Base-by-base conservation (phyloP, 345 rosid species). In the Eutrema heterophyllum region DNA sequence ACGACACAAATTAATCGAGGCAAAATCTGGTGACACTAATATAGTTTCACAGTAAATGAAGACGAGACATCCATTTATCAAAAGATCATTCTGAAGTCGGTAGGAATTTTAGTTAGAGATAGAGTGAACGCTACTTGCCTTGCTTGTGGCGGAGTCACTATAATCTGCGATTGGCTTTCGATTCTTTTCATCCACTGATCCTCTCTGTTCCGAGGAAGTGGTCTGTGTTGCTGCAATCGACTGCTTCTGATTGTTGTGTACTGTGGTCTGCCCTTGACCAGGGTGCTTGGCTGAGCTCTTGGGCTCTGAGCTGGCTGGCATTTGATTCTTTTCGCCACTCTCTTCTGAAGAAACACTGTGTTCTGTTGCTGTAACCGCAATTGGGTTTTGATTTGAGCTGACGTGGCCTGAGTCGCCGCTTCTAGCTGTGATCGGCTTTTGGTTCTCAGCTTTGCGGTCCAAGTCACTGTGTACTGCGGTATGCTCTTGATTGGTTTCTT, bases 401-500 rank as follows among this genome's bases (percentile, higher is more conserved):
- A 24, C 48, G 6, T 9, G 2, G 0, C n/a, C 45, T 41, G 45
- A 39, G 39, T 41, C 27, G 21, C 15, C 3, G 36, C 45, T 65
- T 51, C 33, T 57, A 38, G 67, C 54, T n/a, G 76, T 38, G 5
- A 32, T 11, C 2, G 53, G 56, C 14, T 56, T 74, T 4, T 58
- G 67, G 45, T 30, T 45, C 5, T 55, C 59, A 38, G 44, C 7
- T 1, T 13, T 54, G 66, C n/a, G 32, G 73, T 68, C 56, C 48
- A 44, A 7, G 9, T 75, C 33, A 0, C 3, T 26, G 63, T 32
- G 54, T 41, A 7, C 62, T 24, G 16, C 14, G 2, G 21, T 56
- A 9, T 7, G 49, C 15, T 64, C 80, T 71, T 56, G 46, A 39
- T 49, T 71, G 46, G 66, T 70, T 69, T 44, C 71, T 44, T 44